phyloP scores from a whole-genome alignment of 305 asterid species.

The Solanum chacoense region DNA sequence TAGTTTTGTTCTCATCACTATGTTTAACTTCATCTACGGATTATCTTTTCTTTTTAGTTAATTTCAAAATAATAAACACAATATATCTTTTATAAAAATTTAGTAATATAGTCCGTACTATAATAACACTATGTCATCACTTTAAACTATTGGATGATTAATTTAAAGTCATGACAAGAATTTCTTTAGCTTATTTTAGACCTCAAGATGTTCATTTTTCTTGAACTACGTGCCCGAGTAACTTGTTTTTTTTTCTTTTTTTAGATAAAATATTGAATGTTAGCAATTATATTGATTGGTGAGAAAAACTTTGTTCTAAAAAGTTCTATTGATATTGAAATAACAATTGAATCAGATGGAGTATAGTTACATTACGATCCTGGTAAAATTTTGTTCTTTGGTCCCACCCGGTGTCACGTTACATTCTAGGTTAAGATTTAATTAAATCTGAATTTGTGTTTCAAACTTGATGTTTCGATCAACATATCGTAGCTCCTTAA shows the following conservation, averaged over 20 bases:
- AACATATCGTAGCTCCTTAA: neutral
- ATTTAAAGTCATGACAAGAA: neutral
- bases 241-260: neutral
- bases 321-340: neutral
- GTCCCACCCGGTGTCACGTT: neutral
- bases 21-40: rapidly evolving
- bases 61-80: neutral
- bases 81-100: too few species aligned
- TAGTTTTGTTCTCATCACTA: neutral
- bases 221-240: rapidly evolving
- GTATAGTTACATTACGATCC: neutral
- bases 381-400: neutral
- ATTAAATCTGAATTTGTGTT: neutral
- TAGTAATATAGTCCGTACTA: neutral
- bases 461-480: neutral
- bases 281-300: neutral
- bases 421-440: neutral
- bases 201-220: neutral
- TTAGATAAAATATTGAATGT: neutral
- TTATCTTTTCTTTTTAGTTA: neutral
- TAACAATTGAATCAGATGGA: neutral
- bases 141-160: neutral
- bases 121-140: neutral
- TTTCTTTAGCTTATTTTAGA: neutral
- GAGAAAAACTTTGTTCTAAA: neutral